Conservation (phyloP, 1,284 basidiomycete species). For the Athelia sp. region DNA sequence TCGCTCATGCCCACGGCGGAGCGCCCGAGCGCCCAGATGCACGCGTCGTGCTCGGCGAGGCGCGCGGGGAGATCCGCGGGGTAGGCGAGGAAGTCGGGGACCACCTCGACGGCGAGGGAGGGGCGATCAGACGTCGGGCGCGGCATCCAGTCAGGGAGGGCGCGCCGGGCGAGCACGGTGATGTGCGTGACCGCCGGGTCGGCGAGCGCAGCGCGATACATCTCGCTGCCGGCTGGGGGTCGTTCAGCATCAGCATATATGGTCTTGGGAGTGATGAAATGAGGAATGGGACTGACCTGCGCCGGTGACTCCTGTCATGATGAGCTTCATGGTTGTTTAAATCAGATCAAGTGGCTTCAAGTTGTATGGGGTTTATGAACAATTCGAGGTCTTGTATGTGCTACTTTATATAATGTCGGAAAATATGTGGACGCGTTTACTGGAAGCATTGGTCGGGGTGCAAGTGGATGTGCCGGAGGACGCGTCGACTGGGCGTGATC, state of each 20-base stretch:
- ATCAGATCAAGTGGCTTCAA: too few relatives aligned
- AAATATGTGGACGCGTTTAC: too few relatives aligned
- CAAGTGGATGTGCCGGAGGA: too few relatives aligned
- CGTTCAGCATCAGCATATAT: neutral
- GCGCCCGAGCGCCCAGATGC: conserved; percentile 35
- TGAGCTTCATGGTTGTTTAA: conserved; percentile 21
- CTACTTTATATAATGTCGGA: too few relatives aligned
- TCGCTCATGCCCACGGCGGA: conserved; percentile 27
- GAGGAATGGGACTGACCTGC: conserved; percentile 21
- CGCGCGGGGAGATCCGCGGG: conserved; percentile 23
- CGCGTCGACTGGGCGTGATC: too few relatives aligned
- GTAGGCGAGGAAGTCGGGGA: conserved; percentile 30
- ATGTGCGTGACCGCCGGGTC: conserved; percentile 27
- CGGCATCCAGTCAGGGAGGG: conserved; percentile 27
- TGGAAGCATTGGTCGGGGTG: too few relatives aligned
- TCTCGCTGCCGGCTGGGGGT: conserved; percentile 27
- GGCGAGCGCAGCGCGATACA: conserved; percentile 30
- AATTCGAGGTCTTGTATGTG: too few relatives aligned
- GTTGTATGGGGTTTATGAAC: too few relatives aligned
- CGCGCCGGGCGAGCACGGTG: conserved; percentile 27
- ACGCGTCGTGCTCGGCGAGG: conserved; percentile 32
- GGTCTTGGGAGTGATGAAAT: neutral
- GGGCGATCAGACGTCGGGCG: conserved; percentile 11
- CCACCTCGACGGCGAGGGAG: conserved; percentile 20
- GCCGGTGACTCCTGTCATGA: conserved; percentile 31